Percentiles rank a stretch among this genome's conserved stretches.
Evolutionary conservation across 2,329 filamentous ascomycete species (phyloP).

Genomic region (Penicillium thymicola): DNA sequence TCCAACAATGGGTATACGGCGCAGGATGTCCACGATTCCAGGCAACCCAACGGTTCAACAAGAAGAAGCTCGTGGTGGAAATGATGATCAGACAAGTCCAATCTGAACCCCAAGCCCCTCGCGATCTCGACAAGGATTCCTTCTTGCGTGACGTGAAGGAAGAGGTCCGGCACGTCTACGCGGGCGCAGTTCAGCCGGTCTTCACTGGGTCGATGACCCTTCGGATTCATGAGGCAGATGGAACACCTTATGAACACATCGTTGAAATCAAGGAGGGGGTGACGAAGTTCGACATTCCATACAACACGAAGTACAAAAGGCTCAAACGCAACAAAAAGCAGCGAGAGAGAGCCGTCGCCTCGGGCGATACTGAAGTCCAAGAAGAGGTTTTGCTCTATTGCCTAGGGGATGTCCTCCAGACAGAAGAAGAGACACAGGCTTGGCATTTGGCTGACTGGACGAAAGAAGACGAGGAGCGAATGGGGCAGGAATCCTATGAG

Average conservation of each 20-base stretch:
- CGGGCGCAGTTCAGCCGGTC: conserved; percentile 67
- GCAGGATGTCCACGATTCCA: conserved; percentile 86
- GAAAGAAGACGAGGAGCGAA: conserved; percentile 78
- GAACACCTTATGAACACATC: conserved; percentile 96
- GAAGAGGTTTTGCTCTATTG: conserved; percentile 87
- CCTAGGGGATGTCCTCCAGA: conserved; percentile 84
- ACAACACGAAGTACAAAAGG: conserved; percentile 98
- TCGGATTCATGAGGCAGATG: conserved; percentile 94
- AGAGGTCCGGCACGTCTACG: conserved; percentile 64
- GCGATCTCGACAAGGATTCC: conserved; percentile 64
- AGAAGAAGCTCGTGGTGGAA: conserved; percentile 93
- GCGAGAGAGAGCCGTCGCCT: conserved; percentile 70
- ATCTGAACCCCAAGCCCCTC: conserved; percentile 53
- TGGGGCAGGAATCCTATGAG: conserved; percentile 96
- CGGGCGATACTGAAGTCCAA: conserved; percentile 62
- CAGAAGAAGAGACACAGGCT: conserved; percentile 72
- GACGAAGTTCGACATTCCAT: conserved; percentile 88
- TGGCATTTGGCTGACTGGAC: conserved; percentile 91
- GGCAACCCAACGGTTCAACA: conserved; percentile 89
- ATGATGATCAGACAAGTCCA: conserved; percentile 81
- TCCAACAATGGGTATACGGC: conserved; percentile 86
- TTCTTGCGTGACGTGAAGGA: conserved; percentile 87
- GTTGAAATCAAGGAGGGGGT: conserved; percentile 87
- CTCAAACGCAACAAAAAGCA: conserved; percentile 82
- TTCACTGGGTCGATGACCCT: conserved; percentile 98